Conservation (phyloP, 2,329 filamentous ascomycete species). For the Alternaria burnsii region DNA sequence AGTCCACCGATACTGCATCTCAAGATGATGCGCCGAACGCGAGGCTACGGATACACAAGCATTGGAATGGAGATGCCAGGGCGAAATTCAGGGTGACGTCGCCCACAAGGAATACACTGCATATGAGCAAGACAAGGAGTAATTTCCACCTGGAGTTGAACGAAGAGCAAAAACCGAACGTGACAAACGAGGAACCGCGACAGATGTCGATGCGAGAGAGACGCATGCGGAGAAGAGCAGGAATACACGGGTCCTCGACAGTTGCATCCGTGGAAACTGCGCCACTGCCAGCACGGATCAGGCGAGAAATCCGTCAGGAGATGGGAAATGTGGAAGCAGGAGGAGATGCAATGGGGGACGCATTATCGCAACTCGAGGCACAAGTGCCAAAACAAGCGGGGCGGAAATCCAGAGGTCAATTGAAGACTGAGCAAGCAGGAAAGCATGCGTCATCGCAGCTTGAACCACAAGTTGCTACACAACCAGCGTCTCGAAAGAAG, state of each 20-base stretch:
- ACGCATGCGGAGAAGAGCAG: slow-evolving; percentile 10
- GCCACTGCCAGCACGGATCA: background rate
- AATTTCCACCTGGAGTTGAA: background rate
- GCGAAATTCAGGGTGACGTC: background rate
- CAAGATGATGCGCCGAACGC: slow-evolving; percentile 11
- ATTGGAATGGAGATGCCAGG: slow-evolving; percentile 13
- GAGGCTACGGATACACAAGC: slow-evolving; percentile 15
- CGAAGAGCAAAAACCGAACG: background rate
- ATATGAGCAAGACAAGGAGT: slow-evolving; percentile 12
- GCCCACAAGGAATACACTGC: slow-evolving; percentile 2
- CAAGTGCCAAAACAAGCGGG: background rate
- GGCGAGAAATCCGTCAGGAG: background rate
- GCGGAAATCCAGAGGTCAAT: background rate
- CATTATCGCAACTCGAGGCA: background rate
- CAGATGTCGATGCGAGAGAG: slow-evolving; percentile 15
- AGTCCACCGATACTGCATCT: slow-evolving; percentile 7
- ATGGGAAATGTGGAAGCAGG: background rate
- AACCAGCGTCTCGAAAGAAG: background rate
- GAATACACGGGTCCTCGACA: background rate
- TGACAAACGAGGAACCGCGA: background rate
- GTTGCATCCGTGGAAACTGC: background rate
- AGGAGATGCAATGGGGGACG: background rate
- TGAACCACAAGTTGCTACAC: background rate
- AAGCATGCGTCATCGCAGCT: background rate
- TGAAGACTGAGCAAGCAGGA: background rate